Percentiles rank a stretch among this genome's conserved stretches.
Conservation (phyloP, 257 asterid species). For the Haberlea rhodopensis region DNA sequence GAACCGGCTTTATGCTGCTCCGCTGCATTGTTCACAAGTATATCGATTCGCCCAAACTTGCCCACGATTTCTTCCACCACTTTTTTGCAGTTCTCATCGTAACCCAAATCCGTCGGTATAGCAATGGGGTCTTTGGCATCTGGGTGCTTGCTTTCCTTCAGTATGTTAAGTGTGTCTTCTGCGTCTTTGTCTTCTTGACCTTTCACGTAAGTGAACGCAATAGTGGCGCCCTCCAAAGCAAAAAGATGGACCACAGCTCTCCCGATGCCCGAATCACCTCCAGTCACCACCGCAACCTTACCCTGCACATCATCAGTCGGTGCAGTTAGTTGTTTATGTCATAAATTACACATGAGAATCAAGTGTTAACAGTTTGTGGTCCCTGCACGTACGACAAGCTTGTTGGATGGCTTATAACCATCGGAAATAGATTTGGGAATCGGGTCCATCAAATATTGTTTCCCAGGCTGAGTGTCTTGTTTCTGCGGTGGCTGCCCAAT, state of each 20-base stretch:
- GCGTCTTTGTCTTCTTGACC: conserved; percentile 53
- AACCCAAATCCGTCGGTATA: conserved; percentile 14
- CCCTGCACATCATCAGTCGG: no score
- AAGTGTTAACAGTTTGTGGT: no score
- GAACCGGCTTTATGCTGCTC: conserved; percentile 5
- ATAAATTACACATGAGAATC: no score
- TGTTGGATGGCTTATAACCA: conserved; percentile 19
- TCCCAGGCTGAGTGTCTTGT: conserved; percentile 50
- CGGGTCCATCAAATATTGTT: conserved; percentile 48
- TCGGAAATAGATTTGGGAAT: conserved; percentile 25
- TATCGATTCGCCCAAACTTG: conserved; percentile 13
- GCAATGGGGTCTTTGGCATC: conserved; percentile 31
- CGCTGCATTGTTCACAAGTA: conserved; percentile 22
- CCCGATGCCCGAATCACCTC: conserved; percentile 58
- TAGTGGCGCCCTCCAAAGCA: conserved; percentile 47
- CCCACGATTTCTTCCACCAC: neutral
- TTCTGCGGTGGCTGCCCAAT: conserved; percentile 35
- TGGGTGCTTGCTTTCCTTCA: conserved; percentile 26
- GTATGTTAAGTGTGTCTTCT: conserved; percentile 32
- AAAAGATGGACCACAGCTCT: conserved; percentile 46
- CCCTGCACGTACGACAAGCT: conserved; percentile 35
- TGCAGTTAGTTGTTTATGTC: no score
- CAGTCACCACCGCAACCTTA: conserved; percentile 45
- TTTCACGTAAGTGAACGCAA: conserved; percentile 48
- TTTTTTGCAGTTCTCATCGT: conserved; percentile 21